phyloP scores from a whole-genome alignment of 148 eudicot species.

The Fagopyrum esculentum region DNA sequence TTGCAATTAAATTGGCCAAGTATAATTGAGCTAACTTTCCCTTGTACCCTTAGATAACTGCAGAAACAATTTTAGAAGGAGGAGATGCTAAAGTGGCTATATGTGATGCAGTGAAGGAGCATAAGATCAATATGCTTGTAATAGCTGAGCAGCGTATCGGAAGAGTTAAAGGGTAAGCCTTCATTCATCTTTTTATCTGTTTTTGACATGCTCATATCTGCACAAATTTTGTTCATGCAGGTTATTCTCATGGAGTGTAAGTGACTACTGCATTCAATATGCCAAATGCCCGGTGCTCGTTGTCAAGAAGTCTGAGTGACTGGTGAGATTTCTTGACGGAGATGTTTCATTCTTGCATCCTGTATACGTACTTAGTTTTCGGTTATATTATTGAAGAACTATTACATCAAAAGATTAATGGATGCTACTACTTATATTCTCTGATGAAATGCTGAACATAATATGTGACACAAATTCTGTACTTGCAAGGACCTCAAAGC shows the following conservation, averaged over 20 bases:
- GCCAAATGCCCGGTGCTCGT: slow-evolving; percentile 7
- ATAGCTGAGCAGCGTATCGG: background rate
- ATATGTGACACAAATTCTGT: background rate
- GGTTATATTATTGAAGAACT: background rate
- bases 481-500: background rate
- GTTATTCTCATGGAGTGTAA: background rate
- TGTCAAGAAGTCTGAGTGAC: background rate
- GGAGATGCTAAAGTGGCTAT: slow-evolving; percentile 9
- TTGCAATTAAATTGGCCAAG: background rate
- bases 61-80: background rate
- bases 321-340: background rate
- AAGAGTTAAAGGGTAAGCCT: background rate
- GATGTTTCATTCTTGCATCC: background rate
- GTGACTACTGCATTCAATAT: background rate
- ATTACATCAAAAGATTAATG: background rate
- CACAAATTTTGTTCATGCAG: background rate
- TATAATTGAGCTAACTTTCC: background rate
- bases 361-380: background rate
- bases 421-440: background rate
- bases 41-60: background rate
- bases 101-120: slow-evolving; percentile 7
- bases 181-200: background rate
- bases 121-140: background rate
- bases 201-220: background rate
- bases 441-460: background rate